Percentiles rank a stretch among this genome's conserved stretches.
These are phyloP conservation scores for Fusarium torreyae DNA, from an alignment of 2,329 filamentous ascomycete genomes.

Conservation along the genomic window DNA sequence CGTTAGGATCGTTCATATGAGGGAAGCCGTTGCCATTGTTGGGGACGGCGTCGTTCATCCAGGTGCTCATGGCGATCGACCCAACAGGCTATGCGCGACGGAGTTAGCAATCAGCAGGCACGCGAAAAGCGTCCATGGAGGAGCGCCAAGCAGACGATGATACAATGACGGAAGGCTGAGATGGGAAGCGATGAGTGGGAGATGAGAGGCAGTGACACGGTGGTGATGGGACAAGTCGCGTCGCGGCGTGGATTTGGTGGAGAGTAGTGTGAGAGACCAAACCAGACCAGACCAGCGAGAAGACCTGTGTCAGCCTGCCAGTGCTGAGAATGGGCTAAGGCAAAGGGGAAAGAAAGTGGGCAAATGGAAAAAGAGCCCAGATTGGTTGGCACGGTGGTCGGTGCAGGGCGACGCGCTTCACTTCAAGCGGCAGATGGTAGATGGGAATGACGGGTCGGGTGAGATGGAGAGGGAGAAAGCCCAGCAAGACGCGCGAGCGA, in stretches of 20 bases:
- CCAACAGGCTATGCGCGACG: constrained; percentile 61
- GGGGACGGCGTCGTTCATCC: constrained; percentile 79
- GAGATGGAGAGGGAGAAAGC: constrained; percentile 45
- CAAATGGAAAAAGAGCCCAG: constrained; percentile 42
- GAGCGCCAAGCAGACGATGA: constrained; percentile 52
- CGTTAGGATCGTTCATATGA: constrained; percentile 74
- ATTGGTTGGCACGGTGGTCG: constrained; percentile 46
- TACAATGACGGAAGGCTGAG: constrained; percentile 54
- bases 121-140: constrained; percentile 59
- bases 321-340: constrained; percentile 37
- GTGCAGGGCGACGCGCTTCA: constrained; percentile 45
- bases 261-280: constrained; percentile 55
- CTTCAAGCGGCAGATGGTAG: constrained; percentile 43
- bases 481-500: constrained; percentile 40
- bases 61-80: constrained; percentile 76
- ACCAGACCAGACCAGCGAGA: constrained; percentile 45
- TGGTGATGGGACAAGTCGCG: constrained; percentile 61
- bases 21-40: constrained; percentile 80
- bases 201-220: constrained; percentile 66
- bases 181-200: constrained; percentile 53
- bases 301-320: constrained; percentile 41
- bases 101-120: constrained; percentile 63
- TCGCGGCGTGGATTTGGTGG: constrained; percentile 60
- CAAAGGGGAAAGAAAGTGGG: constrained; percentile 41
- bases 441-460: constrained; percentile 43